A percentile compares a stretch with the other conserved stretches of the same genome.
These are phyloP conservation scores for Zymoseptoria passerinii DNA, from an alignment of 2,329 filamentous ascomycete genomes.

Conservation along the genomic window DNA sequence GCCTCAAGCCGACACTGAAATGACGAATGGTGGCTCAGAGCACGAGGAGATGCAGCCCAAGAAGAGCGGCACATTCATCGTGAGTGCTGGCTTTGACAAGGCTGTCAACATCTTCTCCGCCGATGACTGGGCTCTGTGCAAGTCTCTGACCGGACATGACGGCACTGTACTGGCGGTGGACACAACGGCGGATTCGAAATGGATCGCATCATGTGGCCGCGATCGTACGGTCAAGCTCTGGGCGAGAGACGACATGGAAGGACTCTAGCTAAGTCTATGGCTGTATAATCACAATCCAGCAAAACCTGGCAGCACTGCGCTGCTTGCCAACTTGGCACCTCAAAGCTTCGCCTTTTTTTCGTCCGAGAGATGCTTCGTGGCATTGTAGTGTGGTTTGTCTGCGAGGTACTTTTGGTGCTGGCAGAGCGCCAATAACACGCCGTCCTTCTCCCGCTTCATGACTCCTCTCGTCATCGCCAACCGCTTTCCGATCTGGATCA, in stretches of 20 bases:
- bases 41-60: constrained; percentile 47
- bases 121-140: constrained; percentile 88
- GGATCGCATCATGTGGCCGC: constrained; percentile 91
- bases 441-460: constrained; percentile 30
- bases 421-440: constrained; percentile 22
- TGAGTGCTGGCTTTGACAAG: constrained; percentile 85
- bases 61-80: constrained; percentile 84
- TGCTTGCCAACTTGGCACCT: neutral
- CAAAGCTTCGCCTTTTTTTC: neutral
- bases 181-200: constrained; percentile 73
- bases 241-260: constrained; percentile 70
- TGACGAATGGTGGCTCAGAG: constrained; percentile 15
- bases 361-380: neutral
- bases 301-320: neutral
- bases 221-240: constrained; percentile 95
- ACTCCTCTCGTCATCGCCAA: constrained; percentile 32
- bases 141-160: constrained; percentile 81
- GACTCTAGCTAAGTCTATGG: constrained; percentile 17
- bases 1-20: constrained; percentile 38
- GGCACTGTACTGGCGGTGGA: constrained; percentile 88
- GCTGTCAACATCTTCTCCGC: constrained; percentile 93
- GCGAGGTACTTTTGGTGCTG: constrained; percentile 20
- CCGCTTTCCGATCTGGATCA: constrained; percentile 36
- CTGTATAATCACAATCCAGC: neutral
- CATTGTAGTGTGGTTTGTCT: constrained; percentile 6